Evolutionary conservation across 306 rosid species (phyloP).

Genomic region (Clitoria ternatea): DNA sequence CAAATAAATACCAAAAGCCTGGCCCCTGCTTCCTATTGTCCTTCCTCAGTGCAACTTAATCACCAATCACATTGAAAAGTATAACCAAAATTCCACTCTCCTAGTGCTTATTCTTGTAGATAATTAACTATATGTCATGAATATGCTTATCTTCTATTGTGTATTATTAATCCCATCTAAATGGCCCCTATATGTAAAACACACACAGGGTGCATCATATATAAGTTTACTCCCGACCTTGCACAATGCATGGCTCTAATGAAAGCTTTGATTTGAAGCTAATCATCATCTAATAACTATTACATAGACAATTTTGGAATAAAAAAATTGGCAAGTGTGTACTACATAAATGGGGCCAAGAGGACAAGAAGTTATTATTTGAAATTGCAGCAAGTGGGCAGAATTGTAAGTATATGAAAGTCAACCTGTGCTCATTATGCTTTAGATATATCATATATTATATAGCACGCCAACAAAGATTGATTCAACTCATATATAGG

Average conservation of each 20-base stretch:
- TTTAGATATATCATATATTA: not conserved
- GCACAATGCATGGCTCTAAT: constrained; percentile 13
- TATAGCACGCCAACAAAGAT: not conserved
- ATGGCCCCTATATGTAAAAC: constrained; percentile 8
- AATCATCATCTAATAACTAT: constrained; percentile 4
- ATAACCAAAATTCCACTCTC: constrained; percentile 34
- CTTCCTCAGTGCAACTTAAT: constrained; percentile 29
- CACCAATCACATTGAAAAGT: constrained; percentile 36
- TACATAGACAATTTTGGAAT: not conserved
- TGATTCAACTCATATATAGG: not conserved
- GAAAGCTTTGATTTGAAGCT: constrained; percentile 20
- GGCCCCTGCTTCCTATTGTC: constrained; percentile 26
- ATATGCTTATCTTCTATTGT: constrained; percentile 33
- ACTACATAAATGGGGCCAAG: constrained; percentile 24
- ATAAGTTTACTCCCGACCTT: not conserved
- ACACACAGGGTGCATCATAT: not conserved
- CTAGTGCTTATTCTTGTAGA: constrained; percentile 25
- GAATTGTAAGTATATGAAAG: constrained; percentile 18
- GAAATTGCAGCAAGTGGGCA: constrained; percentile 31
- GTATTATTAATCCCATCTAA: constrained; percentile 17
- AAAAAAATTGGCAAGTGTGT: not conserved
- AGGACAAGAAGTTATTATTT: constrained; percentile 17
- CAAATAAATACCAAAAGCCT: constrained; percentile 28
- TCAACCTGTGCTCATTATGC: constrained; percentile 25
- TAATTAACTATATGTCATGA: constrained; percentile 19